phyloP scores from a whole-genome alignment of 2,329 filamentous ascomycete genomes.

The Ceratocystis cubensis region DNA sequence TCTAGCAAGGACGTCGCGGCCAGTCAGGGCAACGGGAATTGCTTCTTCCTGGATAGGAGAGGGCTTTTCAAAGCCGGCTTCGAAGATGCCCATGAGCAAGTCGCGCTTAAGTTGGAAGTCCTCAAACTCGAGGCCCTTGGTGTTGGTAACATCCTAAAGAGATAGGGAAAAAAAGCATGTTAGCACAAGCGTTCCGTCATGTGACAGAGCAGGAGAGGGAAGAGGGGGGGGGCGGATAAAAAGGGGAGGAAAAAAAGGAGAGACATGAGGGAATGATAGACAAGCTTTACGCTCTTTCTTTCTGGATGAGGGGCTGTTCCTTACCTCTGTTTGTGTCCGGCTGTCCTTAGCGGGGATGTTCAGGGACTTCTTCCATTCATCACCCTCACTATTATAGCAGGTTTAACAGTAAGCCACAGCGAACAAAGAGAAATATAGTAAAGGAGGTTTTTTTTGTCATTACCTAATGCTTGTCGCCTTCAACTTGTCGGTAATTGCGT shows the following conservation, averaged over 20 bases:
- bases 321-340: conserved; percentile 69
- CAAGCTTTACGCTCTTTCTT: background rate
- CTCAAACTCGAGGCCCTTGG: conserved; percentile 94
- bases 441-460: conserved; percentile 20
- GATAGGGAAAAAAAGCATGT: background rate
- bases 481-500: conserved; percentile 36
- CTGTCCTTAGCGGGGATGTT: conserved; percentile 62
- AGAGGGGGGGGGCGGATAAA: no score
- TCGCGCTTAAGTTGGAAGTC: conserved; percentile 92
- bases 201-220: background rate
- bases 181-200: background rate
- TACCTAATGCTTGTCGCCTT: conserved; percentile 34
- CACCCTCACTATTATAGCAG: conserved; percentile 32
- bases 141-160: conserved; percentile 83
- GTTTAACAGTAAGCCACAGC: conserved; percentile 14
- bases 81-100: conserved; percentile 97
- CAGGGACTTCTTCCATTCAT: conserved; percentile 63
- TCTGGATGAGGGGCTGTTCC: conserved; percentile 18
- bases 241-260: conserved; percentile 15
- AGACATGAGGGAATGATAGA: conserved; percentile 19
- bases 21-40: conserved; percentile 89
- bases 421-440: background rate
- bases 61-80: conserved; percentile 96
- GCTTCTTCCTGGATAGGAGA: conserved; percentile 99
- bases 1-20: conserved; percentile 85